Base-by-base conservation (phyloP, 352 stramenopile genomes). In the Aphanomyces euteiches region DNA sequence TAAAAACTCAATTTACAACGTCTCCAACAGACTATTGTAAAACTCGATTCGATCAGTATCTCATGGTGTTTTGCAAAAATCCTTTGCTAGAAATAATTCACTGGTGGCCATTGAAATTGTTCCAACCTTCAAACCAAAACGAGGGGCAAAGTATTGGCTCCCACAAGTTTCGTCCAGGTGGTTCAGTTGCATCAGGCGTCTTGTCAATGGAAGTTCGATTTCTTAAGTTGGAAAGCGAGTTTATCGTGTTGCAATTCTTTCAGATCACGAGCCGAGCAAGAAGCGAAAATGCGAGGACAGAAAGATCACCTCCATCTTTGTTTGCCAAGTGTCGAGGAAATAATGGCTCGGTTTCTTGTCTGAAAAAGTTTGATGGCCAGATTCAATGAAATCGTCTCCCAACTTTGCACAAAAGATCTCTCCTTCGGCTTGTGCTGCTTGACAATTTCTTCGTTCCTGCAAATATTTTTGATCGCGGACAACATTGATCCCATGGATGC, bases 401-500 rank as follows among this genome's bases (percentile, higher is more conserved):
- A 28, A 28, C 28, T 28, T 28, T 2, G 28, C 28, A 28, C 28
- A 28, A 28, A 28, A 28, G 28, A 28, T 28, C 28, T 94, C 73
- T 99, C 96, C 72, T 99, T 96, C n/a, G 98, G 79, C 74, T 99
- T 98, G 66, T 99, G 96, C 34, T 99, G 76, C 80, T 99, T 99
- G 98, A 99, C 12, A 98, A 90, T 73, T 98, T 98, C 74, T 98
- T 96, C n/a, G 96, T 99, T 36, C 92, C 95, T 0, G 97, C 96
- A 75, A 99, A 99, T 73, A 98, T 92, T 75, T 99, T 79, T 99
- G 92, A 74, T 99, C 96, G 40, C 97, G 90, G 43, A 99, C 97
- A n/a, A 99, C 93, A 65, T 97, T 90, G 73, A 99, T 99, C 56
- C 96, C 96, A 75, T 96, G 7, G 91, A 98, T 2, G 97, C 96